Evolutionary conservation across 2,329 filamentous ascomycete genomes (phyloP).

Genomic region (Zalaria obscura): DNA sequence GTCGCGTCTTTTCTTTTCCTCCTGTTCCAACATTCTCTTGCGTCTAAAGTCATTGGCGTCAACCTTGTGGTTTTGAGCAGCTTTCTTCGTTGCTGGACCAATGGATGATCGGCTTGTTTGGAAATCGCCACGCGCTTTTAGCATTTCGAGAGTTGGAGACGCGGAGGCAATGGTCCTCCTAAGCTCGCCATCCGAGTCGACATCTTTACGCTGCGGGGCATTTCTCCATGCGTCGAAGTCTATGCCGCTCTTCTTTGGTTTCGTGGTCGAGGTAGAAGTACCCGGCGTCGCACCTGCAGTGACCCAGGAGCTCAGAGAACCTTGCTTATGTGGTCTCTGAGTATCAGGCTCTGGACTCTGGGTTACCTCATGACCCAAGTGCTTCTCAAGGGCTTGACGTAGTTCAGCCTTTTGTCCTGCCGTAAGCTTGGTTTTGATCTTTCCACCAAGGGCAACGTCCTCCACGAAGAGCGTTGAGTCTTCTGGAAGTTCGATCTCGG

Average conservation of each 20-base stretch:
- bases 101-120: background rate
- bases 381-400: slow-evolving; percentile 42
- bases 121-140: slow-evolving; percentile 7
- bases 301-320: slow-evolving; percentile 25
- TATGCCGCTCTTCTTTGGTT: slow-evolving; percentile 13
- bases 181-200: slow-evolving; percentile 25
- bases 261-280: slow-evolving; percentile 11
- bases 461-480: slow-evolving; percentile 47
- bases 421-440: slow-evolving; percentile 64
- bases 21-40: slow-evolving; percentile 59
- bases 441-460: slow-evolving; percentile 47
- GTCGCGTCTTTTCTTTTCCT: slow-evolving; percentile 59
- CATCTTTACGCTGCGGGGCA: slow-evolving; percentile 34
- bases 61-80: slow-evolving; percentile 21
- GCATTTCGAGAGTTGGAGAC: slow-evolving; percentile 13
- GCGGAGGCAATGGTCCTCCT: slow-evolving; percentile 17
- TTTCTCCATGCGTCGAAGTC: slow-evolving; percentile 19
- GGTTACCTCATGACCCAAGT: slow-evolving; percentile 23
- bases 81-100: slow-evolving; percentile 14
- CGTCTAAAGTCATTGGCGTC: slow-evolving; percentile 50
- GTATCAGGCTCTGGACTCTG: slow-evolving; percentile 4
- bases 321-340: slow-evolving; percentile 22
- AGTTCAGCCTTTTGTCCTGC: slow-evolving; percentile 76
- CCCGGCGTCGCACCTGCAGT: slow-evolving; percentile 14
- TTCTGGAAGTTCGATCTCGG: slow-evolving; percentile 54